Evolutionary conservation across 768 basidiomycete genomes (phyloP), one percentile per base, ranked within the genome.

Genomic region (Mrakia blollopis): DNA sequence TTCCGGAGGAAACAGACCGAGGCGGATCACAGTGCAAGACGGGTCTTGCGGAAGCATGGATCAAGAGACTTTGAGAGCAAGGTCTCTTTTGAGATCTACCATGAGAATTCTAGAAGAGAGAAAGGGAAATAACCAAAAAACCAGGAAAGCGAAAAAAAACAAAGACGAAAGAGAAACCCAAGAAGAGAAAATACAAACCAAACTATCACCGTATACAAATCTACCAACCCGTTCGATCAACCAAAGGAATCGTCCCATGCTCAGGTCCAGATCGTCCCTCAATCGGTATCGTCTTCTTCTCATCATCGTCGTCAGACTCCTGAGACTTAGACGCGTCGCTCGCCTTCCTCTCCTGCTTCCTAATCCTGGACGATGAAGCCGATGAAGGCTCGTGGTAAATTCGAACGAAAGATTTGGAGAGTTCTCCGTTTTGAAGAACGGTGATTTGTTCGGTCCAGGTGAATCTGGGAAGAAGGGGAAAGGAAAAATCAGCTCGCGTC

Each of bases 321-420:
- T 28, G 13, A 3, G 57, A 57, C 57, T 28, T 5, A 3, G 57
- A 57, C 57, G 57, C 57, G 28, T 57, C 28, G 9, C n/a, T n/a
- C 25, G 6, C 57, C 25, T 57, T 57, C 57, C 57, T n/a, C 28
- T 28, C 57, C 9, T 28, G 57, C n/a, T 13, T 57, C 10, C 57
- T n/a, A n/a, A n/a, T n/a, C n/a, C n/a, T n/a, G n/a, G n/a, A n/a
- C n/a, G n/a, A n/a, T n/a, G n/a, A n/a, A 18, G 23, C 11, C 25
- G 23, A 28, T 57, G 57, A 47, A 14, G 47, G 47, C 47, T 50
- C 47, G 5, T 50, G 16, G 52, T 60, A 73, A 9, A 39, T 23
- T 23, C 54, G n/a, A 35, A 73, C 57, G 54, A 73, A 73, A 5
- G 30, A 30, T 37, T 73, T 73, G 32, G 72, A 47, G 32, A 73